phyloP scores from a whole-genome alignment of 306 rosid genomes.

The Dryas alaskensis region DNA sequence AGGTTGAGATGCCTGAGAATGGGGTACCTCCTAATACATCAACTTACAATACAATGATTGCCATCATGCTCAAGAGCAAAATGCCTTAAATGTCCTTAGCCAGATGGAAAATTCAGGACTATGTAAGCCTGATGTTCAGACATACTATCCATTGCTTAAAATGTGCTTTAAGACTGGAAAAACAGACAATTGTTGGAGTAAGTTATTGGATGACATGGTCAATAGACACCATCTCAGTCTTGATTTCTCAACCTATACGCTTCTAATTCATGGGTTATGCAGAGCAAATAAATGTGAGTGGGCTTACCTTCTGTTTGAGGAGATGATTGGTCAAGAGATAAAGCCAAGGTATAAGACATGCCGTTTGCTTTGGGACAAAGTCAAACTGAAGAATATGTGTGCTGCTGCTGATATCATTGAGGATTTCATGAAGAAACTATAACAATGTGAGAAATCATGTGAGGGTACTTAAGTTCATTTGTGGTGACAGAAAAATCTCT shows the following conservation, averaged over 20 bases:
- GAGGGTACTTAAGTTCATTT: background rate
- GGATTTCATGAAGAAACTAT: conserved; percentile 58
- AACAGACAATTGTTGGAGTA: conserved; percentile 36
- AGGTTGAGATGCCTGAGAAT: conserved; percentile 54
- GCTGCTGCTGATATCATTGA: conserved; percentile 67
- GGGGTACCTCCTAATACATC: conserved; percentile 60
- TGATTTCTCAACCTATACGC: conserved; percentile 68
- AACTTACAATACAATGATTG: conserved; percentile 75
- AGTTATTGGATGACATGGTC: conserved; percentile 65
- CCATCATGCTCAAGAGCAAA: conserved; percentile 46
- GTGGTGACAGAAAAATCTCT: background rate
- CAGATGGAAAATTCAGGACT: conserved; percentile 61
- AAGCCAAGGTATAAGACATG: conserved; percentile 68
- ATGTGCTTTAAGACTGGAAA: conserved; percentile 58
- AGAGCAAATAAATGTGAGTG: conserved; percentile 58
- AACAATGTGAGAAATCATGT: background rate
- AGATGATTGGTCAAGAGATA: conserved; percentile 67
- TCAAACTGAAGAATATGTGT: conserved; percentile 55
- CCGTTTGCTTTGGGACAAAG: conserved; percentile 66
- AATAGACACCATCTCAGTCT: conserved; percentile 66
- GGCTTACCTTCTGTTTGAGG: conserved; percentile 66
- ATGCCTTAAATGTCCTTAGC: conserved; percentile 47
- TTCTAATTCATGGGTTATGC: conserved; percentile 80
- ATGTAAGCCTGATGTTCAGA: conserved; percentile 77
- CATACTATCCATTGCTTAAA: conserved; percentile 82